phyloP scores from a whole-genome alignment of 139 green algal genomes.

The Chlamydomonas applanata region DNA sequence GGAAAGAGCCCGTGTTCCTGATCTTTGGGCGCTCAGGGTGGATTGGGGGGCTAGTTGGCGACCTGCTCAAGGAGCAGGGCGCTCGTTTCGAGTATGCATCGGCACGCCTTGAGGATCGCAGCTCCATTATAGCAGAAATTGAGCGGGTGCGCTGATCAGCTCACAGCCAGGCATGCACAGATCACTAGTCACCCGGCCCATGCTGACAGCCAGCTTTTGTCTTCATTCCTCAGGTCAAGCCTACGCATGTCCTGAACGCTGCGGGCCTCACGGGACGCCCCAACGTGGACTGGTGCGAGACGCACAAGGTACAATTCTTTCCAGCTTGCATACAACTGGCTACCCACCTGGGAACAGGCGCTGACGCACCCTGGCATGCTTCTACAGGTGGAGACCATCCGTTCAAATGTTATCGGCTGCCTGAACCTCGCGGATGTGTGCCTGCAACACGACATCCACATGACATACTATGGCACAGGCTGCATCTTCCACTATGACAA shows the following conservation, averaged over 20 bases:
- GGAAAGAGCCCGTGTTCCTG: constrained; percentile 63
- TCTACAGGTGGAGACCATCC: constrained; percentile 86
- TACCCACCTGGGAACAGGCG: background rate
- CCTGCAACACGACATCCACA: constrained; percentile 69
- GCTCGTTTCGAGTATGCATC: constrained; percentile 82
- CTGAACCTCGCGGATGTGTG: constrained; percentile 89
- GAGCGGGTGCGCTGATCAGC: constrained; percentile 58
- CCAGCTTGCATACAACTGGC: constrained; percentile 1
- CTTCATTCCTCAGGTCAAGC: constrained; percentile 66
- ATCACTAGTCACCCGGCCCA: background rate
- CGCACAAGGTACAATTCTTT: constrained; percentile 73
- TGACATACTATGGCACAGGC: constrained; percentile 95
- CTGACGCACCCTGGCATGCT: background rate
- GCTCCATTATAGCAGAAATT: constrained; percentile 82
- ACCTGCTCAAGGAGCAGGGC: constrained; percentile 77
- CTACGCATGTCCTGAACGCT: constrained; percentile 94
- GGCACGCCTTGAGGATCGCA: constrained; percentile 83
- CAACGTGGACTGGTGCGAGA: constrained; percentile 99
- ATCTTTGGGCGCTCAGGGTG: constrained; percentile 85
- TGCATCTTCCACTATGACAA: constrained; percentile 99
- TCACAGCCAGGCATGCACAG: background rate
- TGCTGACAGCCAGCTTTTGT: background rate
- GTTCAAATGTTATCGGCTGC: constrained; percentile 92
- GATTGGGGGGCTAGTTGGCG: constrained; percentile 85
- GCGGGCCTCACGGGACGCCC: constrained; percentile 93